phyloP scores from a whole-genome alignment of 2,329 filamentous ascomycete species.

The Colletotrichum lini region DNA sequence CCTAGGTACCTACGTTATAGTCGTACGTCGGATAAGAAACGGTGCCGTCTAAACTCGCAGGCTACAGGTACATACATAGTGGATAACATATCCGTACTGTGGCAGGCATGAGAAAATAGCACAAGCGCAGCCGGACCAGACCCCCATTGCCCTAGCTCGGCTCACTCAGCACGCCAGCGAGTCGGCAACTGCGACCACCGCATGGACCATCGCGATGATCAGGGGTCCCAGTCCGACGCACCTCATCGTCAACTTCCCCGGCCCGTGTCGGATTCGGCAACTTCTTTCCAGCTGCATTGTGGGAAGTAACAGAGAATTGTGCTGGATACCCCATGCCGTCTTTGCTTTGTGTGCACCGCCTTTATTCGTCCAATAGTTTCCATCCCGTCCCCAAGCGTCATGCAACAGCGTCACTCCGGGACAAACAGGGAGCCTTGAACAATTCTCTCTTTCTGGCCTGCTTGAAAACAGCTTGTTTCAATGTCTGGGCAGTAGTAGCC shows the following conservation, averaged over 20 bases:
- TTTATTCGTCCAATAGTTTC: neutral
- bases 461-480: neutral
- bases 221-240: constrained; percentile 1
- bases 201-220: neutral
- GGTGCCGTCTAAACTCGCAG: neutral
- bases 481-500: neutral
- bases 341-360: neutral
- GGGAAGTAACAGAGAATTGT: constrained; percentile 1
- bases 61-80: neutral
- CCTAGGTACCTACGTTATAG: too few species aligned
- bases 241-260: neutral
- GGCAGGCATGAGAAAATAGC: neutral
- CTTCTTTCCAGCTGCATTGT: neutral
- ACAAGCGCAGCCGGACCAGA: neutral
- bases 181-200: neutral
- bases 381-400: neutral
- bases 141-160: neutral
- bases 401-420: neutral
- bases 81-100: neutral
- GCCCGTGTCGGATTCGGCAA: neutral
- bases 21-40: neutral
- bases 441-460: neutral
- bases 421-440: neutral
- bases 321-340: neutral
- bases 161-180: neutral